phyloP scores from a whole-genome alignment of 2,329 filamentous ascomycete species.

The Karstenula rhodostoma region DNA sequence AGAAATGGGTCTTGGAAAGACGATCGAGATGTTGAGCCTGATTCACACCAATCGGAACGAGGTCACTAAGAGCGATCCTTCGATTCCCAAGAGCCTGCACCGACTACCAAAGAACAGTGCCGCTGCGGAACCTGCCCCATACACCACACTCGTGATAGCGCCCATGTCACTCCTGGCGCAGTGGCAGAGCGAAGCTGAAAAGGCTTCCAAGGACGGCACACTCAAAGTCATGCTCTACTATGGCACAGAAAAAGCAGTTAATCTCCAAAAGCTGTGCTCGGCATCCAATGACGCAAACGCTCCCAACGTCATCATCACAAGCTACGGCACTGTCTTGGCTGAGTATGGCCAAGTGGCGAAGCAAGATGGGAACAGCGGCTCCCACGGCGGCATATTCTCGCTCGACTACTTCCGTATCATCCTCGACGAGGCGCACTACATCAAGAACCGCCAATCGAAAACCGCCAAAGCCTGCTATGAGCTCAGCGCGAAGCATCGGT shows the following conservation, averaged over 20 bases:
- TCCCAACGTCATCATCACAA: conserved; percentile 92
- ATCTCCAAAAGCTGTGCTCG: conserved; percentile 81
- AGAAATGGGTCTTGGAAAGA: conserved; percentile 98
- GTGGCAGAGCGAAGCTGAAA: conserved; percentile 95
- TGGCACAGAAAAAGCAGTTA: conserved; percentile 80
- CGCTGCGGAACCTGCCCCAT: conserved; percentile 73
- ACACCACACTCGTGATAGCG: conserved; percentile 93
- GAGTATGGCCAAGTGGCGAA: conserved; percentile 80
- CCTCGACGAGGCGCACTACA: conserved; percentile 91
- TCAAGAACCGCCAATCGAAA: conserved; percentile 88
- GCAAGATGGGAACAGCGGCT: conserved; percentile 70
- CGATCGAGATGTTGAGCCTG: conserved; percentile 96
- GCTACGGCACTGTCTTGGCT: conserved; percentile 89
- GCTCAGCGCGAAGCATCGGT: conserved; percentile 82
- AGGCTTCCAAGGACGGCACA: conserved; percentile 84
- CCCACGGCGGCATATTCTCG: conserved; percentile 79
- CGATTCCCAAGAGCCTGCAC: conserved; percentile 68
- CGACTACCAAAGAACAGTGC: conserved; percentile 66
- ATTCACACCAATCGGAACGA: conserved; percentile 83
- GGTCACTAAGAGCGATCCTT: conserved; percentile 41
- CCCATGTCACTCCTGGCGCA: conserved; percentile 97
- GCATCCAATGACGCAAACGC: conserved; percentile 75
- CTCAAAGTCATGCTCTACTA: conserved; percentile 91
- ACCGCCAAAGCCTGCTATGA: conserved; percentile 96
- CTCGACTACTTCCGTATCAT: conserved; percentile 95